Percentiles rank a stretch among this genome's conserved stretches.
Evolutionary conservation across 176 grass and related monocot genomes (phyloP).

Genomic region (Zoysia japonica): DNA sequence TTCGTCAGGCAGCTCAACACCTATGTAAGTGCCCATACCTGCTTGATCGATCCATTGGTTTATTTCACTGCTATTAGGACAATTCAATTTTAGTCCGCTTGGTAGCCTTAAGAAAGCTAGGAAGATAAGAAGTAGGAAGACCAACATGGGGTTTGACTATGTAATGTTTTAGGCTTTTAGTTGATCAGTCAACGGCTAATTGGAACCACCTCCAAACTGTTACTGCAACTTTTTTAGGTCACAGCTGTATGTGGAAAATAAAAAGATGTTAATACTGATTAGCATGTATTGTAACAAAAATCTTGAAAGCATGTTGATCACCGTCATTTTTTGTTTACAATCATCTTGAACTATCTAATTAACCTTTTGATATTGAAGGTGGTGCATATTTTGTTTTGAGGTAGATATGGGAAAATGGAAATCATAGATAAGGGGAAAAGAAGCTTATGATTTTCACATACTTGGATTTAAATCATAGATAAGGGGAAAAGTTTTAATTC

Average conservation of each 20-base stretch:
- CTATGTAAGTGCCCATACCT: slow-evolving; percentile 39
- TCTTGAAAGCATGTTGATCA: background rate
- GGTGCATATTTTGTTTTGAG: background rate
- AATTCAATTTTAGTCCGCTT: background rate
- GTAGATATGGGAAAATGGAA: background rate
- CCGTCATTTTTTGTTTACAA: background rate
- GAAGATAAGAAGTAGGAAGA: background rate
- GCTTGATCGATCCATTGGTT: background rate
- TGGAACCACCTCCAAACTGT: background rate
- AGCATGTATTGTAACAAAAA: too few relatives aligned
- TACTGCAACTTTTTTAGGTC: background rate
- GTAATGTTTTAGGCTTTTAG: background rate
- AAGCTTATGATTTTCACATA: background rate
- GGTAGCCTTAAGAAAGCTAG: background rate
- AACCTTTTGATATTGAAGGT: background rate
- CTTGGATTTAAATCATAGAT: background rate
- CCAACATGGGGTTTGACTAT: background rate
- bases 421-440: background rate
- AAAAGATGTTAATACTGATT: background rate
- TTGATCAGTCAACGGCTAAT: background rate
- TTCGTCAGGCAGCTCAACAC: slow-evolving; percentile 95
- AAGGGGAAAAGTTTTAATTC: background rate
- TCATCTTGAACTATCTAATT: background rate
- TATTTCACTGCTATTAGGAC: background rate
- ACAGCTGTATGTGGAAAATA: background rate